Evolutionary conservation across 257 asterid genomes (phyloP).

Genomic region (Pogostemon cablin): DNA sequence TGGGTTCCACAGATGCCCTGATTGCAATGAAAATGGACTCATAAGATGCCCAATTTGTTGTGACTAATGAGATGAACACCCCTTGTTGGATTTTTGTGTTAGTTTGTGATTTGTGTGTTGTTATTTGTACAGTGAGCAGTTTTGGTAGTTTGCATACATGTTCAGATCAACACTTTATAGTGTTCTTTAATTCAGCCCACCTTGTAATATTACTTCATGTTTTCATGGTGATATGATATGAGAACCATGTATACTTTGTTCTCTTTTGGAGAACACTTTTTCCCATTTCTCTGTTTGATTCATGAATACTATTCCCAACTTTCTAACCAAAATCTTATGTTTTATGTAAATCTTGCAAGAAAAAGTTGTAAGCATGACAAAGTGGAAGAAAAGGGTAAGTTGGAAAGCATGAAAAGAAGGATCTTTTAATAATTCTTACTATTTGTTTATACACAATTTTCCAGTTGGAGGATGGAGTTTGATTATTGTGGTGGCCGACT

Average conservation of each 20-base stretch:
- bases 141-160: slow-evolving; percentile 30
- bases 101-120: slow-evolving; percentile 24
- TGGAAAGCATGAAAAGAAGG: slow-evolving; percentile 40
- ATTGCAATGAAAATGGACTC: slow-evolving; percentile 91
- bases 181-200: slow-evolving; percentile 16
- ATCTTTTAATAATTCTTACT: background rate
- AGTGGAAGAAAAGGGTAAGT: slow-evolving; percentile 33
- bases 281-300: slow-evolving; percentile 1
- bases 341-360: background rate
- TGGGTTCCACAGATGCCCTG: slow-evolving; percentile 84
- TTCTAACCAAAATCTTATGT: background rate
- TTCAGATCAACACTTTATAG: slow-evolving; percentile 12
- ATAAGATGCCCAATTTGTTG: slow-evolving; percentile 78
- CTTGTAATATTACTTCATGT: slow-evolving; percentile 21
- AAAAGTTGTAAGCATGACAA: slow-evolving; percentile 34
- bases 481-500: slow-evolving; percentile 42
- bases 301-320: background rate
- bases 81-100: background rate
- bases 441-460: slow-evolving; percentile 20
- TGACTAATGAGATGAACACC: slow-evolving; percentile 36
- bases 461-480: slow-evolving; percentile 34
- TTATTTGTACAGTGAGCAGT: slow-evolving; percentile 52
- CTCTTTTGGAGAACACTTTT: background rate
- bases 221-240: slow-evolving; percentile 33
- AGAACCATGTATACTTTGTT: slow-evolving; percentile 34